Evolutionary conservation across 169 alveolate genomes (phyloP).

Genomic region (Plasmodium gaboni): DNA sequence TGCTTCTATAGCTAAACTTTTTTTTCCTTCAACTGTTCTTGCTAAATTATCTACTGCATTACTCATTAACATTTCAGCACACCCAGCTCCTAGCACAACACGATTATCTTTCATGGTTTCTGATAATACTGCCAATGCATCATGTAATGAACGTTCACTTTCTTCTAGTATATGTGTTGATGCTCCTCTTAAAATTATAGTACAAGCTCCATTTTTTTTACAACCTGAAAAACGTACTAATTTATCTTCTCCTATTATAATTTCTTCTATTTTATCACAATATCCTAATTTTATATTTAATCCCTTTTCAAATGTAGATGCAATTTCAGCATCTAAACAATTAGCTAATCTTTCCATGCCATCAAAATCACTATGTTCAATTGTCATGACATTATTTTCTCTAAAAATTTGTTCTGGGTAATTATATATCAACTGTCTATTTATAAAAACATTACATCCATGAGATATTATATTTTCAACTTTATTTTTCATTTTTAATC

Average conservation of each 20-base stretch:
- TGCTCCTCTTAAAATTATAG: conserved; percentile 99
- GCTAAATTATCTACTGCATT: conserved; percentile 96
- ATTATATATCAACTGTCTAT: conserved; percentile 98
- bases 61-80: conserved; percentile 98
- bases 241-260: conserved; percentile 99
- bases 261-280: conserved; percentile 97
- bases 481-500: conserved; percentile 97
- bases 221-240: conserved; percentile 98
- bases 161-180: conserved; percentile 98
- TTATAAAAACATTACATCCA: conserved; percentile 98
- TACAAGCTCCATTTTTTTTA: conserved; percentile 95
- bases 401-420: conserved; percentile 98
- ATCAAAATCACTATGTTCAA: conserved; percentile 99
- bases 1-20: conserved; percentile 98
- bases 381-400: conserved; percentile 97
- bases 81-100: conserved; percentile 99
- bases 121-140: conserved; percentile 98
- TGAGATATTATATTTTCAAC: conserved; percentile 96
- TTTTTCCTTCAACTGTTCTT: conserved; percentile 95
- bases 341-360: conserved; percentile 99
- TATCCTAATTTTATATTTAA: conserved; percentile 94
- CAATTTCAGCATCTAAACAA: conserved; percentile 98
- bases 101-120: conserved; percentile 94
- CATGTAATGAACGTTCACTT: conserved; percentile 99
- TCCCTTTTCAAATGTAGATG: conserved; percentile 98